Evolutionary conservation across 1,284 basidiomycete genomes (phyloP).

Genomic region (Heterobasidion occidentale): DNA sequence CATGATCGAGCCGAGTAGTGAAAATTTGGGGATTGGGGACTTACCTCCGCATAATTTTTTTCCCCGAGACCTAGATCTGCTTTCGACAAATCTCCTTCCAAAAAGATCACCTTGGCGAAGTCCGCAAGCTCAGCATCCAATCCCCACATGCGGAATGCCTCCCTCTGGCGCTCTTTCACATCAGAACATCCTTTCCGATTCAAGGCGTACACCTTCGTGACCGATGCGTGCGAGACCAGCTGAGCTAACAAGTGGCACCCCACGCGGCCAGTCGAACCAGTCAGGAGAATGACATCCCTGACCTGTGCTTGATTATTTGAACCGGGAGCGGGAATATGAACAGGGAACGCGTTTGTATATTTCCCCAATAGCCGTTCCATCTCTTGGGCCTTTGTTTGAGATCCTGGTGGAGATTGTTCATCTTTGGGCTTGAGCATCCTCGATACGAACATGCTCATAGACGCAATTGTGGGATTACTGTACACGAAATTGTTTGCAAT

Average conservation of each 20-base stretch:
- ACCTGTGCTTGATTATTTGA: background rate
- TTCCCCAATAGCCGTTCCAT: conserved; percentile 10
- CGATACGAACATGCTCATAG: background rate
- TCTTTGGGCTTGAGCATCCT: background rate
- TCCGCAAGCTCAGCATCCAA: conserved; percentile 19
- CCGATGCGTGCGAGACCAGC: conserved; percentile 11
- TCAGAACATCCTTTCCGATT: conserved; percentile 8
- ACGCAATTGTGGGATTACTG: conserved; percentile 1
- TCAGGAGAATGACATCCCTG: conserved; percentile 17
- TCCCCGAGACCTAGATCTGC: conserved; percentile 20
- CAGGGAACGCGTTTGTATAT: conserved; percentile 10
- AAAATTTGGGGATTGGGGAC: background rate
- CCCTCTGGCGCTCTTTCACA: conserved; percentile 20
- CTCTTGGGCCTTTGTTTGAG: conserved; percentile 3
- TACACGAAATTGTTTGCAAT: conserved; percentile 6
- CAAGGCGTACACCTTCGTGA: conserved; percentile 17
- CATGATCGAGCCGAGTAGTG: background rate
- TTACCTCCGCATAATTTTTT: conserved; percentile 21
- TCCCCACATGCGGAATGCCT: conserved; percentile 21
- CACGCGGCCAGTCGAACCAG: conserved; percentile 19
- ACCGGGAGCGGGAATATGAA: background rate
- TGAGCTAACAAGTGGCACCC: conserved; percentile 17
- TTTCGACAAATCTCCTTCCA: conserved; percentile 24
- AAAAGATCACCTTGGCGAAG: conserved; percentile 22
- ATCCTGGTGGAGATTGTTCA: background rate